phyloP scores from a whole-genome alignment of 129 eudicot genomes.

The Pittosporum tobira region DNA sequence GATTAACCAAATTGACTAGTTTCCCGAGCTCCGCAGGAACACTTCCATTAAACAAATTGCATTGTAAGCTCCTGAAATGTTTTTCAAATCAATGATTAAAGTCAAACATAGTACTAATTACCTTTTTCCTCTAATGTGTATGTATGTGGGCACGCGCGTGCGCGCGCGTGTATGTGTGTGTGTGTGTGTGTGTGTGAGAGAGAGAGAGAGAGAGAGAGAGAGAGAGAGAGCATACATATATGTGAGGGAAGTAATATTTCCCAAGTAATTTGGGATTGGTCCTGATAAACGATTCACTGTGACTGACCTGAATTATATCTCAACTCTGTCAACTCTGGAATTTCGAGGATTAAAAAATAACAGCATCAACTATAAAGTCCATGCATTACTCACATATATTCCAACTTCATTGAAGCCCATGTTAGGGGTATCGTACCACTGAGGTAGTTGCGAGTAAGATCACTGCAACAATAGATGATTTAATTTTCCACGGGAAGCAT shows the following conservation, averaged over 20 bases:
- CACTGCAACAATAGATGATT: constrained; percentile 25
- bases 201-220: constrained; percentile 2
- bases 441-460: constrained; percentile 45
- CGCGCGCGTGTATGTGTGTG: no score
- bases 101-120: background rate
- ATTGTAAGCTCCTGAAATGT: constrained; percentile 41
- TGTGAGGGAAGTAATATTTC: constrained; percentile 41
- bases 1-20: constrained; percentile 22
- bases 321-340: background rate
- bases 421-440: constrained; percentile 53
- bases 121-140: background rate
- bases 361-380: no score
- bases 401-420: constrained; percentile 57
- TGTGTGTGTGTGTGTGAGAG: no score
- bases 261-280: constrained; percentile 46
- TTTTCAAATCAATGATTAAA: background rate
- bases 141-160: background rate
- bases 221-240: constrained; percentile 32
- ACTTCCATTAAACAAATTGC: constrained; percentile 40
- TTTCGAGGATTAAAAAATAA: background rate
- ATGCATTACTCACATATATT: constrained; percentile 32
- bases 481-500: background rate
- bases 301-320: constrained; percentile 23
- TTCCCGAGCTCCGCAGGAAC: constrained; percentile 60
- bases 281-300: constrained; percentile 59